These are phyloP conservation scores for Inga laurina DNA, from an alignment of 306 rosid genomes.

Conservation along the genomic window DNA sequence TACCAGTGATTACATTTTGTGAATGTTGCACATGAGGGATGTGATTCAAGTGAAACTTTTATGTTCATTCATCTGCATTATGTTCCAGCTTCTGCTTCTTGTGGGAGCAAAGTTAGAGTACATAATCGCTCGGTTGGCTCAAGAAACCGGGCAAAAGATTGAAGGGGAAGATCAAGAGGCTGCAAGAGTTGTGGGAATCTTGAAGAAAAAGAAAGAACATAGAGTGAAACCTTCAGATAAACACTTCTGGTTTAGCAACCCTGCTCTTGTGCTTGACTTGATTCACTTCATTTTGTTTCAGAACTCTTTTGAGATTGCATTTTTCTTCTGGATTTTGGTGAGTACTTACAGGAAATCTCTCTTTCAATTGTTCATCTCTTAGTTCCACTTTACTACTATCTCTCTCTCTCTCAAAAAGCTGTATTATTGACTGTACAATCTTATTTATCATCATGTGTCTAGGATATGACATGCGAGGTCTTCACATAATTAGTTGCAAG, in stretches of 20 bases:
- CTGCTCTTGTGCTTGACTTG: constrained; percentile 59
- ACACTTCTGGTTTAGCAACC: constrained; percentile 70
- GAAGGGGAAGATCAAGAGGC: constrained; percentile 11
- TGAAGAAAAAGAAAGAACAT: neutral
- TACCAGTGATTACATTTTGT: constrained; percentile 11
- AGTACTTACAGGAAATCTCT: constrained; percentile 10
- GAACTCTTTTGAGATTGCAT: constrained; percentile 90
- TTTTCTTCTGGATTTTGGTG: constrained; percentile 96
- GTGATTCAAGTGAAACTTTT: constrained; percentile 23
- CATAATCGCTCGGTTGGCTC: constrained; percentile 68
- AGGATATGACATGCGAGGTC: neutral
- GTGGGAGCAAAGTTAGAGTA: constrained; percentile 93
- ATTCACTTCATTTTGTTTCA: constrained; percentile 96
- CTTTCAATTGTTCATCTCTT: neutral
- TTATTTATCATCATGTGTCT: neutral
- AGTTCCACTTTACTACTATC: neutral
- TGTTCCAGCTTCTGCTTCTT: constrained; percentile 73
- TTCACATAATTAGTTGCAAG: neutral
- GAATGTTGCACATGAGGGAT: constrained; percentile 2
- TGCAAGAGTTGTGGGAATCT: constrained; percentile 2
- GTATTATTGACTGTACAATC: neutral
- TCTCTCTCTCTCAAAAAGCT: neutral
- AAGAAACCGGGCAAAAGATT: constrained; percentile 30
- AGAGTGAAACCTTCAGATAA: constrained; percentile 75
- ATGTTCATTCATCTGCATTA: constrained; percentile 20